A percentile compares a stretch with the other conserved stretches of the same genome.
Evolutionary conservation across 73 alveolate genomes (phyloP).

Genomic region (Diophrys sp.): DNA sequence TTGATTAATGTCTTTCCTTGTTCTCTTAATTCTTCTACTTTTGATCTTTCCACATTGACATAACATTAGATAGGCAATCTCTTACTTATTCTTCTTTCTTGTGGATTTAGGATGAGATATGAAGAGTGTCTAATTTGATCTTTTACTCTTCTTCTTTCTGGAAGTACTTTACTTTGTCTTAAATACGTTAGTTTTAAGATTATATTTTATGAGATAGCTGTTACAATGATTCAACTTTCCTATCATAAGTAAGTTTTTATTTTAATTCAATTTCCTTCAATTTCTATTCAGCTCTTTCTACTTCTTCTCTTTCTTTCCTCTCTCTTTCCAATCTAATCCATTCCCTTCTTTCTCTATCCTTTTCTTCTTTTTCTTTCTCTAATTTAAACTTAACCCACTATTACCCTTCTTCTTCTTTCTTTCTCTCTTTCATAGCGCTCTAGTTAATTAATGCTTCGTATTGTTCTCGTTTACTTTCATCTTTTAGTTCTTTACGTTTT

Average conservation of each 20-base stretch:
- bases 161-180: neutral
- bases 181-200: too few relatives aligned
- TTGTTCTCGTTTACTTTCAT: slow-evolving; percentile 4
- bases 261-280: neutral
- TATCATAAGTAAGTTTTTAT: neutral
- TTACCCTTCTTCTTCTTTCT: slow-evolving; percentile 5
- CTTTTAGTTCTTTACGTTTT: too few relatives aligned
- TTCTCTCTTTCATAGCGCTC: too few relatives aligned
- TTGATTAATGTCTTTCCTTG: neutral
- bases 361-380: neutral
- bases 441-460: neutral
- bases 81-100: neutral
- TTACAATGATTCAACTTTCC: neutral
- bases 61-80: neutral
- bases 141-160: neutral
- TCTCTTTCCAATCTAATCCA: neutral
- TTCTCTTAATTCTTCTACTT: neutral
- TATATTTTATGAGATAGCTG: neutral
- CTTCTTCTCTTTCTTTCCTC: neutral
- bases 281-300: slow-evolving; percentile 7
- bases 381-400: slow-evolving; percentile 1
- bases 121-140: neutral
- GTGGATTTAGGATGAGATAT: neutral
- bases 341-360: neutral
- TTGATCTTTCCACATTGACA: neutral